Evolutionary conservation across 768 basidiomycete species (phyloP), one percentile per base, ranked within the genome.

Genomic region (Boletus rufocinnamomeus): DNA sequence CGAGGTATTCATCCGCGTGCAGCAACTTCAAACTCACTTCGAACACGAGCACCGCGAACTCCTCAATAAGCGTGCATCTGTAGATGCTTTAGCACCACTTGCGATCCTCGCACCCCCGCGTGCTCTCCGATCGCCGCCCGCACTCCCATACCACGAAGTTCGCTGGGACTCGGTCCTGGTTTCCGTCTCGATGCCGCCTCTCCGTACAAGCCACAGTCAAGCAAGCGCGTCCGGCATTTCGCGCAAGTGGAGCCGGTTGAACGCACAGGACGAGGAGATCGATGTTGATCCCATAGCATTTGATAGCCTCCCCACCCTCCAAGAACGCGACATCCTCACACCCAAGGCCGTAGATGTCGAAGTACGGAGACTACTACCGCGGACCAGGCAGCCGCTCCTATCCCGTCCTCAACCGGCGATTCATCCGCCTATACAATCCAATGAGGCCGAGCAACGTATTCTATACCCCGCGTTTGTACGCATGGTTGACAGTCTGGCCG

Each of bases 181-280:
- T 25, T 50, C 54, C 19, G 38, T 72, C 50, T 58, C 61, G 16
- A 56, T 61, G 11, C 51, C 64, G 9, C 52, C 58, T 19, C 14
- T 61, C 40, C 54, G 11, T 30, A 59, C 25, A 32, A 52, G 50
- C n/a, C 25, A 37, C 17, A 63, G 57, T 47, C 63, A 64, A 53
- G n/a, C 51, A 23, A 65, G 57, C 25, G 50, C 57, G 4, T 52
- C 63, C 5, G 32, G 53, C 3, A 41, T 68, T 37, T 58, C 67
- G 34, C 75, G 74, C 50, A 73, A 63, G 56, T 73, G 76, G 75
- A 71, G 65, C 43, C 62, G 69, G 43, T 52, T 75, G 58, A 50
- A 65, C 13, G 65, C 61, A 11, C 71, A 63, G 32, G 72, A 66
- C 30, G 57, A 52, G 3, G 69, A 69, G 17, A 53, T 51, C 13